phyloP scores from a whole-genome alignment of 148 eudicot species.

The Amaranthus hypochondriacus region DNA sequence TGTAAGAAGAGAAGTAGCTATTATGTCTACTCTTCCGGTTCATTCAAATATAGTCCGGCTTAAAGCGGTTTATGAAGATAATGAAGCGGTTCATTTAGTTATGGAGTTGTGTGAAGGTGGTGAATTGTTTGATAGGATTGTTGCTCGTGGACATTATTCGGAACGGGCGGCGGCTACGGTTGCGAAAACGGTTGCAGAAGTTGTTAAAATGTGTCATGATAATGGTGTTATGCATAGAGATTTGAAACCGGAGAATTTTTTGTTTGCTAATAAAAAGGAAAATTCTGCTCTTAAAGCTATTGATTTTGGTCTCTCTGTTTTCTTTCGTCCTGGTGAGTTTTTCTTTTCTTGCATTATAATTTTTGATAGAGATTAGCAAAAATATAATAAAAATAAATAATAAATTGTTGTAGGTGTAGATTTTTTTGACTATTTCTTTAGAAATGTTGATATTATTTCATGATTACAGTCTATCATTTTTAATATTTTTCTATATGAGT shows the following conservation, averaged over 20 bases:
- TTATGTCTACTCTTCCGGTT: slow-evolving; percentile 71
- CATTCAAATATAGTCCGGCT: slow-evolving; percentile 66
- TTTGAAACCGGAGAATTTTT: slow-evolving; percentile 84
- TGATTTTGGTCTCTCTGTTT: slow-evolving; percentile 87
- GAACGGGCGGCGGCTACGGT: slow-evolving; percentile 81
- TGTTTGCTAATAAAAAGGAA: slow-evolving; percentile 85
- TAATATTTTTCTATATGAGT: too few relatives aligned
- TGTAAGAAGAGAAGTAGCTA: slow-evolving; percentile 76
- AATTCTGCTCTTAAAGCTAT: slow-evolving; percentile 69
- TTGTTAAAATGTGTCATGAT: slow-evolving; percentile 72
- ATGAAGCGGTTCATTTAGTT: slow-evolving; percentile 83
- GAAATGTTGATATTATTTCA: too few relatives aligned
- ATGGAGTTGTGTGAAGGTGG: slow-evolving; percentile 96
- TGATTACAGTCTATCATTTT: too few relatives aligned
- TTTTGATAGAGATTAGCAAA: too few relatives aligned
- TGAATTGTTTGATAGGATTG: slow-evolving; percentile 78
- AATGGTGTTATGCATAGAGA: slow-evolving; percentile 87
- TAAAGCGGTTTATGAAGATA: slow-evolving; percentile 72
- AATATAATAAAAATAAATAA: too few relatives aligned
- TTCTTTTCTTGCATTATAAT: not conserved
- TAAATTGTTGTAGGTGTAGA: too few relatives aligned
- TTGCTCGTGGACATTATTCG: slow-evolving; percentile 80
- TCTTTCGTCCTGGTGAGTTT: slow-evolving; percentile 68
- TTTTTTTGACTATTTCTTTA: too few relatives aligned
- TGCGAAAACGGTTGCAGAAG: slow-evolving; percentile 66